Conservation (phyloP, 2,329 filamentous ascomycete species). For the Neopestalotiopsis rosae region DNA sequence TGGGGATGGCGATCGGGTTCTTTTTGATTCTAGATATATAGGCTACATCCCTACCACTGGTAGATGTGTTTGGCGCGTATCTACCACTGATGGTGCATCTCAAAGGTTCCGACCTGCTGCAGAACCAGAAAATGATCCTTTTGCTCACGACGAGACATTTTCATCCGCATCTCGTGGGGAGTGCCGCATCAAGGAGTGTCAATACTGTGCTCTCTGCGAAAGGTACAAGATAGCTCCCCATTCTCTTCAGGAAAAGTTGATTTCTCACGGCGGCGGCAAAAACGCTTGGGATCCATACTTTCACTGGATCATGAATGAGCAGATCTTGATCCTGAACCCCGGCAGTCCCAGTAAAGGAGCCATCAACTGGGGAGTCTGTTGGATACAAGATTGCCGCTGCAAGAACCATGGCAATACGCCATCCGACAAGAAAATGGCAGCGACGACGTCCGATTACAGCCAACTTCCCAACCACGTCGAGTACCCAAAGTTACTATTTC, state of each 20-base stretch:
- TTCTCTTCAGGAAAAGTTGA: background rate
- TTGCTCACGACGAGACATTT: background rate
- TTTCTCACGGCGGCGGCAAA: background rate
- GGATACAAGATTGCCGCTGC: constrained; percentile 1
- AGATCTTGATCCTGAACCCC: background rate
- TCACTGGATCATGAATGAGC: constrained; percentile 12
- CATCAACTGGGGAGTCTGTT: background rate
- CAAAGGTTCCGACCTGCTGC: background rate
- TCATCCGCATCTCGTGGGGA: background rate
- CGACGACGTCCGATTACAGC: no score
- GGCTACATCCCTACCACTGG: background rate
- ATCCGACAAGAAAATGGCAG: no score
- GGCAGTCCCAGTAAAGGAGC: background rate
- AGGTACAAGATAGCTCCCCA: background rate
- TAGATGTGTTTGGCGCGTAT: background rate
- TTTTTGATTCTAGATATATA: background rate
- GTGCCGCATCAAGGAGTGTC: background rate
- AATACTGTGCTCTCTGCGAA: constrained; percentile 5
- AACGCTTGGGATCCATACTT: constrained; percentile 10
- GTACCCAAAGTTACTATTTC: no score
- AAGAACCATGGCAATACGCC: no score
- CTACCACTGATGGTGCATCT: background rate
- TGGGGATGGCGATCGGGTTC: background rate
- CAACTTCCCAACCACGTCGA: no score
- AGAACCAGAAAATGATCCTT: background rate